phyloP scores from a whole-genome alignment of 768 basidiomycete species.

The Tylopilus rubrobrunneus region DNA sequence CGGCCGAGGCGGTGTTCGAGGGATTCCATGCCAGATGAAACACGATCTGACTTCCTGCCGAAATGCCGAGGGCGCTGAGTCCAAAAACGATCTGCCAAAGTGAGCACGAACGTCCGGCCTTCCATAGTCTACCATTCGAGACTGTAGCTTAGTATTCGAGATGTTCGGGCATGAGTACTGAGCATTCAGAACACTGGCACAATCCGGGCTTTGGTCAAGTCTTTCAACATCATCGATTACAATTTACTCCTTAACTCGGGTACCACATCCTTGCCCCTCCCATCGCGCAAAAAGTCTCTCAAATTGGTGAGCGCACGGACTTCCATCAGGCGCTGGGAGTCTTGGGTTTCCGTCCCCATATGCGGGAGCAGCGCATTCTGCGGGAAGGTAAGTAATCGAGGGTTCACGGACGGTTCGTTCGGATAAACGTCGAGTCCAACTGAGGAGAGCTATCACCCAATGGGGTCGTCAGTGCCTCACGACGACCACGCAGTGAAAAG shows the following conservation, averaged over 20 bases:
- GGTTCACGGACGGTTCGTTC: conserved; percentile 78
- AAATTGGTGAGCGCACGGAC: conserved; percentile 78
- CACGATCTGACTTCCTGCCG: too few relatives aligned
- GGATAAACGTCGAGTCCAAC: conserved; percentile 87
- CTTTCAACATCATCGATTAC: not conserved
- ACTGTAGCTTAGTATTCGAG: too few relatives aligned
- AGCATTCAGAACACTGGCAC: too few relatives aligned
- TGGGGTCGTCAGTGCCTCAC: too few relatives aligned
- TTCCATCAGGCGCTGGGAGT: conserved; percentile 81
- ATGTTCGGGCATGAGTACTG: too few relatives aligned
- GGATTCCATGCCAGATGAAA: too few relatives aligned
- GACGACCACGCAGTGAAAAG: not conserved
- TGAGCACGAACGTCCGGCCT: too few relatives aligned
- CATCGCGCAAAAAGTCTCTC: conserved; percentile 61
- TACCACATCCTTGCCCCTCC: conserved; percentile 65
- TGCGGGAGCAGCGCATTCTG: conserved; percentile 87
- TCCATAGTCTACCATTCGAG: too few relatives aligned
- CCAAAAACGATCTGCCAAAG: too few relatives aligned
- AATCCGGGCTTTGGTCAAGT: too few relatives aligned
- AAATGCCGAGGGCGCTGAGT: too few relatives aligned
- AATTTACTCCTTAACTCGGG: conserved; percentile 41
- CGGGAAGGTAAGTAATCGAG: conserved; percentile 73
- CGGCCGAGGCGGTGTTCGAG: too few relatives aligned
- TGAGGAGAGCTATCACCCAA: conserved; percentile 23
- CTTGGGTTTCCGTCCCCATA: conserved; percentile 86